Evolutionary conservation across 2,329 filamentous ascomycete species (phyloP).

Genomic region (Phoma sp.): DNA sequence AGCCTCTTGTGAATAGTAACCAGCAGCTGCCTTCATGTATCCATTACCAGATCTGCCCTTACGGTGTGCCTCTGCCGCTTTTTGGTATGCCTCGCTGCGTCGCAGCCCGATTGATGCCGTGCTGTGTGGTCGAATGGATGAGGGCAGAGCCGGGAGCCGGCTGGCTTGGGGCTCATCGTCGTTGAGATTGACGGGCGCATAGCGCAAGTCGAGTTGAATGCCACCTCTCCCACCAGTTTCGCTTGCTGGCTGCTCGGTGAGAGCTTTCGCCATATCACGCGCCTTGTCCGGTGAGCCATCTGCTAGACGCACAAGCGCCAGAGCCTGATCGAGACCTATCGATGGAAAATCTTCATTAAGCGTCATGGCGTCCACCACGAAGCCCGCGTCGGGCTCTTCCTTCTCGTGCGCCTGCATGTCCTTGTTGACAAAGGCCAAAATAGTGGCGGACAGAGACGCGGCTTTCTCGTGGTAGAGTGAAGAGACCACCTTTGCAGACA

Average conservation of each 20-base stretch:
- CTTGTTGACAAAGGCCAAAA: slow-evolving; percentile 60
- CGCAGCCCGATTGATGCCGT: slow-evolving; percentile 53
- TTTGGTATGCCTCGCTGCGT: slow-evolving; percentile 59
- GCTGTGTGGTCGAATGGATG: slow-evolving; percentile 48
- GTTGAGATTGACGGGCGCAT: slow-evolving; percentile 51
- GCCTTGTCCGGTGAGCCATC: slow-evolving; percentile 64
- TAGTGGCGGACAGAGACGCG: slow-evolving; percentile 62
- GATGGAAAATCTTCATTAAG: slow-evolving; percentile 62
- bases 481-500: slow-evolving; percentile 56
- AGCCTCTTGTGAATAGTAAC: slow-evolving; percentile 75
- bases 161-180: slow-evolving; percentile 36
- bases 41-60: slow-evolving; percentile 69
- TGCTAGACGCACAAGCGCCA: slow-evolving; percentile 63
- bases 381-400: slow-evolving; percentile 49
- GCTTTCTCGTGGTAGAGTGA: slow-evolving; percentile 66
- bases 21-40: slow-evolving; percentile 76
- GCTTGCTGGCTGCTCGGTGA: slow-evolving; percentile 51
- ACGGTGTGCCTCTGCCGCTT: slow-evolving; percentile 65
- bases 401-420: slow-evolving; percentile 51
- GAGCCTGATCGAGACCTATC: slow-evolving; percentile 56
- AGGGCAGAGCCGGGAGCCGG: slow-evolving; percentile 34
- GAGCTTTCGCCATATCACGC: slow-evolving; percentile 64
- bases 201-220: slow-evolving; percentile 57
- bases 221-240: slow-evolving; percentile 42
- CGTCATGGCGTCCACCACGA: slow-evolving; percentile 59